Percentiles rank a stretch among this genome's conserved stretches.
These are phyloP conservation scores for Capronia americana DNA, from an alignment of 2,329 filamentous ascomycete species.

Conservation along the genomic window DNA sequence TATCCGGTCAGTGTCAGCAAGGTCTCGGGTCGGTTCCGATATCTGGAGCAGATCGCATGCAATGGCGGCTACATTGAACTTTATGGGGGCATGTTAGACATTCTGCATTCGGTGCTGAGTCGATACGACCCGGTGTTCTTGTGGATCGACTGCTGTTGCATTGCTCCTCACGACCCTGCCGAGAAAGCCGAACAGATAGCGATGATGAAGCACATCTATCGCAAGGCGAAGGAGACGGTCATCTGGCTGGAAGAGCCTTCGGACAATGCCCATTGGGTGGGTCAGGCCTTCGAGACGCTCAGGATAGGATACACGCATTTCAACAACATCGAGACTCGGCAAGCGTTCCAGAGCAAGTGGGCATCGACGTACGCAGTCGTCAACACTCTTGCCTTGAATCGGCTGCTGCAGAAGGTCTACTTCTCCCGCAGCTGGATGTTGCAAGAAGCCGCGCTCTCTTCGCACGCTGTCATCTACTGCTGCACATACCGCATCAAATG, in stretches of 20 bases:
- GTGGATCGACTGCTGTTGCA: conserved; percentile 6
- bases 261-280: neutral
- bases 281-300: neutral
- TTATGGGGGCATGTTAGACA: neutral
- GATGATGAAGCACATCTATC: conserved; percentile 9
- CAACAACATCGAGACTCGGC: conserved; percentile 1
- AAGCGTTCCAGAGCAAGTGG: neutral
- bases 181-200: conserved; percentile 6
- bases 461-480: conserved; percentile 5
- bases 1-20: conserved; percentile 5
- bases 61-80: neutral
- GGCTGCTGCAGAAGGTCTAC: neutral
- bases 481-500: conserved; percentile 5
- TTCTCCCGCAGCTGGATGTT: conserved; percentile 4
- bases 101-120: neutral
- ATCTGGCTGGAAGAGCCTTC: conserved; percentile 2
- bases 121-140: neutral
- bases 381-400: neutral
- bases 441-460: conserved; percentile 1
- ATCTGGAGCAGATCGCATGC: neutral
- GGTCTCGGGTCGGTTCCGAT: neutral
- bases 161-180: neutral
- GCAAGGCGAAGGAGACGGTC: conserved; percentile 3
- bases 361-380: conserved; percentile 2
- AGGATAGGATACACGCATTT: conserved; percentile 5